Conservation (phyloP, 2,329 filamentous ascomycete species). For the Teratosphaeria epicoccoides region DNA sequence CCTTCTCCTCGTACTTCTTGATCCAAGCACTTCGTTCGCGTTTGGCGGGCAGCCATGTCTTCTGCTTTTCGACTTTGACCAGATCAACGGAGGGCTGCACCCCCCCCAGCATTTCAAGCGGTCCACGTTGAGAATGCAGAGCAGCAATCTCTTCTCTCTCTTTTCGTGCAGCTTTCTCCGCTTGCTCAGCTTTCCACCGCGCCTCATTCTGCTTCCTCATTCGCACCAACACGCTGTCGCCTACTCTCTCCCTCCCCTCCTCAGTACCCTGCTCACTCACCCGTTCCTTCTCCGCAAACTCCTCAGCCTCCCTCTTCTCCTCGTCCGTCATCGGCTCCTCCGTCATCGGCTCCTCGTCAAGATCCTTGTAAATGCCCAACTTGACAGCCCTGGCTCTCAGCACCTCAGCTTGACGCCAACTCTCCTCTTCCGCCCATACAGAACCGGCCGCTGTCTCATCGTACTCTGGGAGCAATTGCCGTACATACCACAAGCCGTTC, state of each 20-base stretch:
- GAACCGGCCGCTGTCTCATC: constrained; percentile 26
- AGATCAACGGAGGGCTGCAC: constrained; percentile 17
- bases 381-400: constrained; percentile 23
- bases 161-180: constrained; percentile 10
- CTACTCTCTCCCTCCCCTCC: constrained; percentile 17
- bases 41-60: constrained; percentile 19
- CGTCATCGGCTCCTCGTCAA: constrained; percentile 5
- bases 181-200: constrained; percentile 17
- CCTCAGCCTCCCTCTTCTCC: background rate
- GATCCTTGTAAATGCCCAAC: constrained; percentile 26
- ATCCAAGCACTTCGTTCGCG: constrained; percentile 25
- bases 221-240: constrained; percentile 19
- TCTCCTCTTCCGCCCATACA: constrained; percentile 26
- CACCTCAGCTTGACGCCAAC: constrained; percentile 18
- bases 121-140: constrained; percentile 15
- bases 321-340: background rate
- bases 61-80: constrained; percentile 12
- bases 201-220: constrained; percentile 22
- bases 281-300: constrained; percentile 8
- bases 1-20: constrained; percentile 28
- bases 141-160: constrained; percentile 13
- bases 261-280: constrained; percentile 18
- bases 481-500: constrained; percentile 24
- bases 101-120: constrained; percentile 21
- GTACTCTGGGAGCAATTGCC: constrained; percentile 21